phyloP scores from a whole-genome alignment of 2,329 filamentous ascomycete genomes.

The Calonectria fujianensis region DNA sequence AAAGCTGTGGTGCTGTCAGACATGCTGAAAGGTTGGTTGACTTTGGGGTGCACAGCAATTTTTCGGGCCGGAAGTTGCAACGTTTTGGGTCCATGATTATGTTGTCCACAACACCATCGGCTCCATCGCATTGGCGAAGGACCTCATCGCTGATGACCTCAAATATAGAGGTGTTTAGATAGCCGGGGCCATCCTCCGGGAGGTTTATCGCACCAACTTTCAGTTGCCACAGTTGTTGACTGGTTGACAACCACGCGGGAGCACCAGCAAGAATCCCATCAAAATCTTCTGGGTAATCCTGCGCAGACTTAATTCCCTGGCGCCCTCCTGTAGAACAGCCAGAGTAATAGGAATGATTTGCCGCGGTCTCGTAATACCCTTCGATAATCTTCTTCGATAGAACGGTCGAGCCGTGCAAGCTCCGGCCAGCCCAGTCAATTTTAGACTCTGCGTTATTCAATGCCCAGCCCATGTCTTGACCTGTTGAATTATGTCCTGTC shows the following conservation, averaged over 20 bases:
- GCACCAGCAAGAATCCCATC: slow-evolving; percentile 14
- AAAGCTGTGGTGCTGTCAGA: slow-evolving; percentile 4
- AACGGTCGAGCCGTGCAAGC: background rate
- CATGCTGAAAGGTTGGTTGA: slow-evolving; percentile 15
- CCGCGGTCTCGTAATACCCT: slow-evolving; percentile 12
- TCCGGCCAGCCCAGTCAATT: slow-evolving; percentile 2
- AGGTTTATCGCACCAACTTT: slow-evolving; percentile 9
- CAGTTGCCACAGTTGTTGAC: background rate
- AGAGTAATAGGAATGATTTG: slow-evolving; percentile 14
- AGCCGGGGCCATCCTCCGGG: background rate
- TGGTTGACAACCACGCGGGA: background rate
- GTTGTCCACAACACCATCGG: slow-evolving; percentile 10
- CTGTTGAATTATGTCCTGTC: slow-evolving; percentile 7
- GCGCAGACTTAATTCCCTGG: slow-evolving; percentile 4
- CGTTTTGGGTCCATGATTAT: slow-evolving; percentile 17
- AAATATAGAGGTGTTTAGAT: slow-evolving; percentile 3
- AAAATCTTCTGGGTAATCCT: slow-evolving; percentile 18
- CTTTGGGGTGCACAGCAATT: background rate
- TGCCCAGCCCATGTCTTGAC: slow-evolving; percentile 9
- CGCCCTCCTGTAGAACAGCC: slow-evolving; percentile 5
- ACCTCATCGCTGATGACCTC: background rate
- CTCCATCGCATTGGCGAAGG: slow-evolving; percentile 3
- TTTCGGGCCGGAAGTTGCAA: slow-evolving; percentile 11
- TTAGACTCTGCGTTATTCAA: slow-evolving; percentile 7
- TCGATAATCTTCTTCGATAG: slow-evolving; percentile 1